A percentile compares a stretch with the other conserved stretches of the same genome.
Conservation (phyloP, 371 early-diverging fungal genomes). For the Mucor velutinosus region DNA sequence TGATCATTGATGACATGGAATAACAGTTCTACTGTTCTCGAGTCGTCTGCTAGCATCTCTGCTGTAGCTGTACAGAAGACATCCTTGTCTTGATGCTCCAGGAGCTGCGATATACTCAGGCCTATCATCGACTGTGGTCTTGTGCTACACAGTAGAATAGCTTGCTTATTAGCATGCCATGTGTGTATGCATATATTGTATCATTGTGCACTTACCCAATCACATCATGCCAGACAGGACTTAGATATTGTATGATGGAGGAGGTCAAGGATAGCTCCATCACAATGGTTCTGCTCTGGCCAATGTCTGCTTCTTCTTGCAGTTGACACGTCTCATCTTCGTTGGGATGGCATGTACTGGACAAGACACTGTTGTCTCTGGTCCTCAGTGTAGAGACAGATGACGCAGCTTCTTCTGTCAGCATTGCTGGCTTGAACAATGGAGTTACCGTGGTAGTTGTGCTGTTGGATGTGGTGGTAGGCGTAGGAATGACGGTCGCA, state of each 20-base stretch:
- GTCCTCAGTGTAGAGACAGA: neutral
- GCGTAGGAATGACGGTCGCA: neutral
- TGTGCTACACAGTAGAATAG: conserved; percentile 25
- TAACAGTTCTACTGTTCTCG: conserved; percentile 75
- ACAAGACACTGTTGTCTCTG: conserved; percentile 12
- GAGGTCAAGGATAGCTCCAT: conserved; percentile 64
- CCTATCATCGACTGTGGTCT: conserved; percentile 54
- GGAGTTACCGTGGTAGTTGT: conserved; percentile 7
- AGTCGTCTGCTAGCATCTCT: conserved; percentile 69
- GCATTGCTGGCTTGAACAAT: neutral
- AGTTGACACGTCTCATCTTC: conserved; percentile 22
- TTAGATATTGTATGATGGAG: conserved; percentile 53
- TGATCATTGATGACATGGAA: conserved; percentile 55
- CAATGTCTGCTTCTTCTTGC: conserved; percentile 55
- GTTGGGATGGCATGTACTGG: neutral
- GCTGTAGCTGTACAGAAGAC: conserved; percentile 72
- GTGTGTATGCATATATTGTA: neutral
- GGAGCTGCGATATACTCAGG: conserved; percentile 44
- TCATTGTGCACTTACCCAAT: conserved; percentile 48
- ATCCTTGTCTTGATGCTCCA: conserved; percentile 54
- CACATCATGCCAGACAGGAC: conserved; percentile 63
- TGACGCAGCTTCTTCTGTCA: neutral
- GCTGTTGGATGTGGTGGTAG: neutral
- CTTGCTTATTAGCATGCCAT: neutral
- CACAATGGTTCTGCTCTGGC: conserved; percentile 62